Evolutionary conservation across 768 basidiomycete species (phyloP).

Genomic region (Paxillus involutus): DNA sequence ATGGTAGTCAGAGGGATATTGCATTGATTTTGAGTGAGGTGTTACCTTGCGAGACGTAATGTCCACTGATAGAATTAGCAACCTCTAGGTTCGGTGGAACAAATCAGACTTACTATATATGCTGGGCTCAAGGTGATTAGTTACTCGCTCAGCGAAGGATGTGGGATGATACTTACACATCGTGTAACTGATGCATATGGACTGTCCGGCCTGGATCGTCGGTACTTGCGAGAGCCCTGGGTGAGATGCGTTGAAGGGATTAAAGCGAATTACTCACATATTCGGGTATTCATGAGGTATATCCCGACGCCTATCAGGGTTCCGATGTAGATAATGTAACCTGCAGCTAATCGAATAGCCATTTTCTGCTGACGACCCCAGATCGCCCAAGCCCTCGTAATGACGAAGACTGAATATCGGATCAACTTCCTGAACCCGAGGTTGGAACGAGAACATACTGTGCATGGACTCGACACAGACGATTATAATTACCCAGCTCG

Average conservation of each 20-base stretch:
- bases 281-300: neutral
- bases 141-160: neutral
- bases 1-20: neutral
- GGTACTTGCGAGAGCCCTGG: neutral
- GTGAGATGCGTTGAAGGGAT: neutral
- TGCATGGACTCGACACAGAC: conserved; percentile 2
- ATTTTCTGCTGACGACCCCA: conserved; percentile 1
- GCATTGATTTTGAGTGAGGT: neutral
- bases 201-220: neutral
- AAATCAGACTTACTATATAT: neutral
- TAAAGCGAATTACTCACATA: neutral
- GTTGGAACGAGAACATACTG: neutral
- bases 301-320: neutral
- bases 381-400: conserved; percentile 9
- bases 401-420: conserved; percentile 1
- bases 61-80: neutral
- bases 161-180: neutral
- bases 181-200: neutral
- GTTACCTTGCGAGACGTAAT: neutral
- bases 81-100: neutral
- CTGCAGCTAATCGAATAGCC: neutral
- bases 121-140: neutral
- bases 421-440: neutral
- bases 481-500: neutral
- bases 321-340: neutral